These are phyloP conservation scores for Alternaria angustiovoidea DNA, from an alignment of 2,329 filamentous ascomycete species.

Conservation along the genomic window DNA sequence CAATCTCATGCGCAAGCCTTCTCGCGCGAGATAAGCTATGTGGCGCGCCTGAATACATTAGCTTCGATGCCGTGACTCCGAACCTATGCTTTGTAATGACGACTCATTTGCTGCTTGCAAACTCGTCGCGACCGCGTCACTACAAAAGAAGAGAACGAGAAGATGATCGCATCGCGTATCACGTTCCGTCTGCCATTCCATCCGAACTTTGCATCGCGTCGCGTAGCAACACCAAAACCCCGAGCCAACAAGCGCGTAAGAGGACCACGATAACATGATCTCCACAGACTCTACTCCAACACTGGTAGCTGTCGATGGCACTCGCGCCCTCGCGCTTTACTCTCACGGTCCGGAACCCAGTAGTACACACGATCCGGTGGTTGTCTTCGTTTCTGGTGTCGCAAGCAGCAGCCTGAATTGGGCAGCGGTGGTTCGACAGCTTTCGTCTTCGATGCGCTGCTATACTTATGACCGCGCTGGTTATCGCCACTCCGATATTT, in stretches of 20 bases:
- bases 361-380: conserved; percentile 15
- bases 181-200: background rate
- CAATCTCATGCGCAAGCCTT: background rate
- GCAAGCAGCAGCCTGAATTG: conserved; percentile 21
- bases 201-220: background rate
- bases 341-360: background rate
- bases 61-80: background rate
- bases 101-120: too few relatives aligned
- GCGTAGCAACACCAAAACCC: background rate
- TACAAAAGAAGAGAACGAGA: background rate
- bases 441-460: conserved; percentile 21
- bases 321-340: background rate
- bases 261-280: background rate
- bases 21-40: background rate
- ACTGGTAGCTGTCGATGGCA: background rate
- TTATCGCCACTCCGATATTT: conserved; percentile 22
- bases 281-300: background rate
- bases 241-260: too few relatives aligned
- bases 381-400: conserved; percentile 21
- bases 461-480: conserved; percentile 33
- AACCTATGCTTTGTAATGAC: background rate
- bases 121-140: background rate
- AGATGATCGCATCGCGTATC: too few relatives aligned
- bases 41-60: background rate
- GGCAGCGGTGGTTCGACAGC: conserved; percentile 22